Evolutionary conservation across 2,329 filamentous ascomycete genomes (phyloP).

Genomic region (Fusarium sp.): DNA sequence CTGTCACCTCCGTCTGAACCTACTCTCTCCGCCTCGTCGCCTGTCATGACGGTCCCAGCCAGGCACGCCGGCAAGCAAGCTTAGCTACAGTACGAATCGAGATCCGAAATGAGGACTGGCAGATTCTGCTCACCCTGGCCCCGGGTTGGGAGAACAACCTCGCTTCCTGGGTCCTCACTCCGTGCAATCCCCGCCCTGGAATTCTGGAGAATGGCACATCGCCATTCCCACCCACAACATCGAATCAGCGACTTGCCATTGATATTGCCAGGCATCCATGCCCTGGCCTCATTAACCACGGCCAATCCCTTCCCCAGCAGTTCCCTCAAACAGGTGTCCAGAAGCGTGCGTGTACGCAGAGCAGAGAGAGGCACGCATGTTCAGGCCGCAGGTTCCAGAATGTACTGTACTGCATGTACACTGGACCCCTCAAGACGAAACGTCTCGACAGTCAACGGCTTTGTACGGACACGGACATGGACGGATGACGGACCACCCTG

Average conservation of each 20-base stretch:
- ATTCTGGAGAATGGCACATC: slow-evolving; percentile 37
- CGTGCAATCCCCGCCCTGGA: slow-evolving; percentile 26
- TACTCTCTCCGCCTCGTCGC: neutral
- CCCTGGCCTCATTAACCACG: slow-evolving; percentile 10
- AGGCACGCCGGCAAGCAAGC: neutral
- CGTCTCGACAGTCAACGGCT: slow-evolving; percentile 14
- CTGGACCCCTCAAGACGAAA: slow-evolving; percentile 2
- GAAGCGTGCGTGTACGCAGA: slow-evolving; percentile 4
- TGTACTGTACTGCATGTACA: neutral
- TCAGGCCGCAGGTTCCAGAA: slow-evolving; percentile 21
- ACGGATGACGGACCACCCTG: slow-evolving; percentile 6
- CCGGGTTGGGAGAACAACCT: slow-evolving; percentile 8
- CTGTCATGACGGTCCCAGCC: slow-evolving; percentile 3
- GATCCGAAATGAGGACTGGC: slow-evolving; percentile 23
- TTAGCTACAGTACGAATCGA: slow-evolving; percentile 23
- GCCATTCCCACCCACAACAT: slow-evolving; percentile 25
- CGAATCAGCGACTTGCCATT: slow-evolving; percentile 35
- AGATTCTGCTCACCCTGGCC: slow-evolving; percentile 21
- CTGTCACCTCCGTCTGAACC: slow-evolving; percentile 9
- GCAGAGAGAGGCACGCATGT: slow-evolving; percentile 1
- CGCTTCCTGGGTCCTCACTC: slow-evolving; percentile 13
- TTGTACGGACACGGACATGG: slow-evolving; percentile 8
- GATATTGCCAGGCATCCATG: slow-evolving; percentile 14
- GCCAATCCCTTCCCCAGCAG: slow-evolving; percentile 15
- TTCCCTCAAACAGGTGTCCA: slow-evolving; percentile 9